Base-by-base conservation (phyloP, 371 early-diverging fungal species). In the Mortierella sp. region DNA sequence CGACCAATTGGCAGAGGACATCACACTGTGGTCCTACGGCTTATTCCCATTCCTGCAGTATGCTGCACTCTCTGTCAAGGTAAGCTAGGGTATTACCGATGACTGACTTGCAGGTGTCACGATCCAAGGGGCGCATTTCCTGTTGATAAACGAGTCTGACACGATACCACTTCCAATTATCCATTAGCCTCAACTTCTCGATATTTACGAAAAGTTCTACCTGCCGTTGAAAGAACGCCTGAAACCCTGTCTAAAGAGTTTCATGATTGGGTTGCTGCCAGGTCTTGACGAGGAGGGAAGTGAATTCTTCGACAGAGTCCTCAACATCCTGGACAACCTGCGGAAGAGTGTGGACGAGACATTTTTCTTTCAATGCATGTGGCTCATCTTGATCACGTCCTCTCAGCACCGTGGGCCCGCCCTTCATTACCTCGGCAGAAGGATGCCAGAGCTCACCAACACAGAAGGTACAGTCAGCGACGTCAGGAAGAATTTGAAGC, bases 241-340 rank as follows among this genome's bases (percentile, higher is more conserved):
- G 70, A 87, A 92, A 52, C 93, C 95, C 4, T 92, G 94, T 67
- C 87, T 97, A 78, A 92, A 95, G 79, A 93, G 95, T 43, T 88
- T 98, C 16, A 88, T 96, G 34, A 91, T 95, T 45, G 96, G 95
- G 0, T 68, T 98, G 26, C 86, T 97, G 31, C 96, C 97, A 1
- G 95, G 94, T 11, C 79, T 98, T 16, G 99, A 98, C 67, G 97
- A 97, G 75, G 97, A 97, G 79, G 94, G 95, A 41, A 94, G 91
- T 81, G 98, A 98, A 76, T 93, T 90, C 76, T 96, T 95, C 80
- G 94, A 94, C 66, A 82, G 93, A 85, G 94, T 92, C 37, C 87
- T 96, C 44, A 72, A 81, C 4, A 85, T 97, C 79, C 77, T 98
- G 45, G 95, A 96, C 81, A 79, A 79, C 61, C 71, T 97, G 40